Base-by-base conservation (phyloP, 1,284 basidiomycete species). In the Leccinum laetum region DNA sequence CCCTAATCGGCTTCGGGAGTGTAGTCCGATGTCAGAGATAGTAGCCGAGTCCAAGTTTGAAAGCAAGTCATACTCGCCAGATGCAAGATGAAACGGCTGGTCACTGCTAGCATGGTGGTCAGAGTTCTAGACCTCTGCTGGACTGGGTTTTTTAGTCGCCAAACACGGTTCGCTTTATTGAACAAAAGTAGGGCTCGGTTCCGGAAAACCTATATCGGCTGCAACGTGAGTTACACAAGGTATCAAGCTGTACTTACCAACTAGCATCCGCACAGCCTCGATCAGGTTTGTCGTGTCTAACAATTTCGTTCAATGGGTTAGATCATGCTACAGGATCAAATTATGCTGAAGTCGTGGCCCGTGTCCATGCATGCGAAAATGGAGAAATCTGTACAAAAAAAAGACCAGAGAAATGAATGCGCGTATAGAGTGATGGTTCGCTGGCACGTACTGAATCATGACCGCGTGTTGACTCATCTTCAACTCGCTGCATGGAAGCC, bases 251-350 rank as follows among this genome's bases (percentile, higher is more conserved):
- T 46, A 67, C 60, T 61, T 62, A 37, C 71, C 62, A n/a, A 37
- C 74, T 62, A 44, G 41, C 16, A n/a, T 44, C 2, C 2, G 44
- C 44, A 18, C n/a, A 46, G 44, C n/a, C 44, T 18, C 44, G 11
- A 49, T 49, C 9, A 49, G 61, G 72, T n/a, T 73, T 67, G 1
- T 73, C 65, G n/a, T 67, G 35, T 11, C 69, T 72, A 29, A n/a
- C 4, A 56, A 56, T 39, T 8, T 39, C 21, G 29, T 68, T 39
- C 41, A 16, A 58, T 26, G 26, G 29, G 4, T 24, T 26, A 2
- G 37, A 35, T 72, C 73, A 87, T 80, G 76, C 84, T 86, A 60
- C 81, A 79, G 67, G 88, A 83, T 81, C 84, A 89, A 55, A 80
- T 81, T 37, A 67, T 78, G 61, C 83, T 82, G 8, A 88, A 83